These are phyloP conservation scores for Thuidium tamariscinum DNA, from an alignment of 225 moss, liverwort and hornwort genomes.

Conservation along the genomic window DNA sequence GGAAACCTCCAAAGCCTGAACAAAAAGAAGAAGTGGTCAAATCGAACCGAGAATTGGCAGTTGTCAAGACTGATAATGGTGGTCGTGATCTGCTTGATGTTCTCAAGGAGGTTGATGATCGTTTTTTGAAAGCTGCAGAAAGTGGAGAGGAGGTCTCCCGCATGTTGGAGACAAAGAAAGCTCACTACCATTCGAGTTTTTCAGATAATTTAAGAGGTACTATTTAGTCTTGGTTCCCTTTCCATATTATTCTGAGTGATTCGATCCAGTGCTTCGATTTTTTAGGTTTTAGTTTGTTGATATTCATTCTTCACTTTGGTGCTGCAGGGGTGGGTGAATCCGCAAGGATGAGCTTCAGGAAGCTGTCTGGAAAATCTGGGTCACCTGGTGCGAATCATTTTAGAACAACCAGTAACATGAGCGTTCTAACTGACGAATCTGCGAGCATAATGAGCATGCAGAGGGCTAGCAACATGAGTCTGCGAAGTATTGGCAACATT, in stretches of 20 bases:
- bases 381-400: conserved; percentile 8
- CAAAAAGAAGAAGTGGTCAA: conserved; percentile 14
- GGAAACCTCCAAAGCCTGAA: conserved; percentile 20
- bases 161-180: conserved; percentile 66
- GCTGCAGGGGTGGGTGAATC: conserved; percentile 39
- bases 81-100: conserved; percentile 64
- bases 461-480: conserved; percentile 22
- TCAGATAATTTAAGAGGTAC: conserved; percentile 43
- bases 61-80: conserved; percentile 14
- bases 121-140: conserved; percentile 50
- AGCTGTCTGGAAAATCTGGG: conserved; percentile 36
- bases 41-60: conserved; percentile 20
- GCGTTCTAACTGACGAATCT: conserved; percentile 32
- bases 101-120: conserved; percentile 60
- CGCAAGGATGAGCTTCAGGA: conserved; percentile 44
- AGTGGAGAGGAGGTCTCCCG: conserved; percentile 53
- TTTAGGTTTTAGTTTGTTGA: neutral
- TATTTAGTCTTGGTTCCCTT: neutral
- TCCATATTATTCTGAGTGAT: neutral
- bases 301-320: neutral
- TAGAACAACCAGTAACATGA: conserved; percentile 13
- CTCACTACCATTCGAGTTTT: conserved; percentile 71
- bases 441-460: conserved; percentile 45
- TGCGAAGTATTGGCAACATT: conserved; percentile 21
- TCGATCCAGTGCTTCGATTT: neutral